A percentile compares a stretch with the other conserved stretches of the same genome.
phyloP scores from a whole-genome alignment of 768 basidiomycete species.

The Hortiboletus flavorubellus region DNA sequence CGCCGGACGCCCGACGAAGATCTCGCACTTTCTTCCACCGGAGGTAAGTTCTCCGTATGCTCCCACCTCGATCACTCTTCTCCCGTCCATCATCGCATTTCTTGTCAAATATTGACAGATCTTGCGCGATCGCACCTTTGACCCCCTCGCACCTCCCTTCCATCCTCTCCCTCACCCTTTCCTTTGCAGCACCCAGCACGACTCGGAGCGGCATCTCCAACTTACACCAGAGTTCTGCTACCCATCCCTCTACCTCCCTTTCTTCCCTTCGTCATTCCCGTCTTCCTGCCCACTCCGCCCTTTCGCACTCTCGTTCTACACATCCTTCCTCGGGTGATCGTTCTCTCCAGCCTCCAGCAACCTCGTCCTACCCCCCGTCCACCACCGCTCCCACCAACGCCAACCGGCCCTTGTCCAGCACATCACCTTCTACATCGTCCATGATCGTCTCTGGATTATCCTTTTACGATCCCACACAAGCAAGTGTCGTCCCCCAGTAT shows the following conservation, averaged over 20 bases:
- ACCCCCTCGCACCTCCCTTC: not conserved
- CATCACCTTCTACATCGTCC: slow-evolving; percentile 6
- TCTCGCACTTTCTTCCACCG: slow-evolving; percentile 14
- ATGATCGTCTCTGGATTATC: slow-evolving; percentile 57
- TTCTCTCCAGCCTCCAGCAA: not conserved
- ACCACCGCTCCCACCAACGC: not conserved
- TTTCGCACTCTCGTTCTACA: not conserved
- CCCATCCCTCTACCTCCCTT: not conserved
- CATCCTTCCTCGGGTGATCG: not conserved
- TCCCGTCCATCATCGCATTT: slow-evolving; percentile 5
- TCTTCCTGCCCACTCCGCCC: not conserved
- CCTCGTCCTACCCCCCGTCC: slow-evolving; percentile 3
- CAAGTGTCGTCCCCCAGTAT: slow-evolving; percentile 37
- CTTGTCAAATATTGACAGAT: slow-evolving; percentile 12
- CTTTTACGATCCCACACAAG: slow-evolving; percentile 49
- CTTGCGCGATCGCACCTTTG: slow-evolving; percentile 9
- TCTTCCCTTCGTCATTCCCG: not conserved
- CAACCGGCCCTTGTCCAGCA: not conserved
- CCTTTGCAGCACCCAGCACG: slow-evolving; percentile 8
- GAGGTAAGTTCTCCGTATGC: slow-evolving; percentile 26
- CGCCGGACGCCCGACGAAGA: slow-evolving; percentile 20
- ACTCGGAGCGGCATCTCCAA: not conserved
- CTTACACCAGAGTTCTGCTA: not conserved
- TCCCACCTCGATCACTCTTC: slow-evolving; percentile 9
- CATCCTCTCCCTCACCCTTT: slow-evolving; percentile 3